Conservation (phyloP, 106 monocot species). For the Chionographis japonica region DNA sequence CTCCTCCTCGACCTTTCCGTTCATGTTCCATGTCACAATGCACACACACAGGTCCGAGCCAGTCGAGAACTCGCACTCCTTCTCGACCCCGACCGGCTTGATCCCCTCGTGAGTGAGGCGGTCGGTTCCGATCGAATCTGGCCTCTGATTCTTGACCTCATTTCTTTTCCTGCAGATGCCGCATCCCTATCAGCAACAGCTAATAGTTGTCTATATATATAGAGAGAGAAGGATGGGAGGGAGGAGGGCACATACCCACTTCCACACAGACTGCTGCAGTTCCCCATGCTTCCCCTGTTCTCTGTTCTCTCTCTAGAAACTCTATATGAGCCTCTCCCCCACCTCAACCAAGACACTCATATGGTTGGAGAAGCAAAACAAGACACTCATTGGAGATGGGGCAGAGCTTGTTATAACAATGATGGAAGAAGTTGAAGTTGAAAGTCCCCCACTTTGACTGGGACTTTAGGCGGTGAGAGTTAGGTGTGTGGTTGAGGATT, state of each 20-base stretch:
- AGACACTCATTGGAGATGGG: too few relatives aligned
- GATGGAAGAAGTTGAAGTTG: too few relatives aligned
- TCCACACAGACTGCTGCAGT: constrained; percentile 9
- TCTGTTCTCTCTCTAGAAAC: neutral
- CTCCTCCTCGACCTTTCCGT: constrained; percentile 14
- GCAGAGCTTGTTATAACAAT: too few relatives aligned
- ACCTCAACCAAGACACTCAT: too few relatives aligned
- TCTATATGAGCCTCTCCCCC: too few relatives aligned
- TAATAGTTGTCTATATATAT: neutral
- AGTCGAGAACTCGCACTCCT: constrained; percentile 30
- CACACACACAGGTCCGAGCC: constrained; percentile 28
- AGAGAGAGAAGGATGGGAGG: neutral
- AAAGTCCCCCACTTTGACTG: too few relatives aligned
- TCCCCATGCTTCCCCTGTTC: constrained; percentile 3
- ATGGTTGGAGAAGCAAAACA: too few relatives aligned
- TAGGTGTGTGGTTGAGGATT: too few relatives aligned
- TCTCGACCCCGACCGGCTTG: constrained; percentile 26
- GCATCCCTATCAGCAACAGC: too few relatives aligned
- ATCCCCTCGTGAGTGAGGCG: constrained; percentile 31
- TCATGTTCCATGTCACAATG: constrained; percentile 61
- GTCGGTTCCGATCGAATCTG: constrained; percentile 6
- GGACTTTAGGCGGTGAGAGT: too few relatives aligned
- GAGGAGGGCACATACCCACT: neutral
- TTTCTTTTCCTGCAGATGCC: constrained; percentile 10
- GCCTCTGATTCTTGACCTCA: neutral